Evolutionary conservation across 2,329 filamentous ascomycete species (phyloP).

Genomic region (Cytospora piceicola): DNA sequence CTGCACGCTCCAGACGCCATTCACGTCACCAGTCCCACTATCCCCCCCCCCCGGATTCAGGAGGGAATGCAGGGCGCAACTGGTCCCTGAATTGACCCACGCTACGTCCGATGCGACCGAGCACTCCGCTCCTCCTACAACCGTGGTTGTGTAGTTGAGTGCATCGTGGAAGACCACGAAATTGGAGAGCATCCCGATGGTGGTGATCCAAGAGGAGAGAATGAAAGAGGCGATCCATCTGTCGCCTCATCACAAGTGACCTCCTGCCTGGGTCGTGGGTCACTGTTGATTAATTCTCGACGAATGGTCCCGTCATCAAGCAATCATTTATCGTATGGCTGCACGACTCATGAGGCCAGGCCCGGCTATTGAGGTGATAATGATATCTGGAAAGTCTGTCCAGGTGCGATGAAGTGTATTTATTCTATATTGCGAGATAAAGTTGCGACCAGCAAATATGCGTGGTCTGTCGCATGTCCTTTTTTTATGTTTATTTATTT

Average conservation of each 20-base stretch:
- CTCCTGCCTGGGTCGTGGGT: neutral
- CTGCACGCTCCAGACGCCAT: neutral
- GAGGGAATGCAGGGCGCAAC: neutral
- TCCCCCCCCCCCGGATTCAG: neutral
- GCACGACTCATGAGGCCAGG: neutral
- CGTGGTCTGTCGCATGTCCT: neutral
- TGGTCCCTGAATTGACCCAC: constrained; percentile 5
- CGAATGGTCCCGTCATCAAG: constrained; percentile 9
- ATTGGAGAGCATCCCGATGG: neutral
- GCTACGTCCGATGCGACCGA: neutral
- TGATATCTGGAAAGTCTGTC: neutral
- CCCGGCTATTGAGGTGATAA: neutral
- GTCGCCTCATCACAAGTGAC: neutral
- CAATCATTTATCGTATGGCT: neutral
- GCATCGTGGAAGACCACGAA: constrained; percentile 4
- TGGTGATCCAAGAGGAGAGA: too few relatives aligned
- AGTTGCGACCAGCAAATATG: too few relatives aligned
- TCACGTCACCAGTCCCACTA: neutral
- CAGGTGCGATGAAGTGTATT: neutral
- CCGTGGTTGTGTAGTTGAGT: neutral
- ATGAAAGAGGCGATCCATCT: neutral
- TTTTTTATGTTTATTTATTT: too few relatives aligned
- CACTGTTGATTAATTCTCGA: neutral
- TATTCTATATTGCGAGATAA: neutral
- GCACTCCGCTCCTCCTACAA: neutral